phyloP scores from a whole-genome alignment of 495 filamentous ascomycete species.

The Penicillium canescens region DNA sequence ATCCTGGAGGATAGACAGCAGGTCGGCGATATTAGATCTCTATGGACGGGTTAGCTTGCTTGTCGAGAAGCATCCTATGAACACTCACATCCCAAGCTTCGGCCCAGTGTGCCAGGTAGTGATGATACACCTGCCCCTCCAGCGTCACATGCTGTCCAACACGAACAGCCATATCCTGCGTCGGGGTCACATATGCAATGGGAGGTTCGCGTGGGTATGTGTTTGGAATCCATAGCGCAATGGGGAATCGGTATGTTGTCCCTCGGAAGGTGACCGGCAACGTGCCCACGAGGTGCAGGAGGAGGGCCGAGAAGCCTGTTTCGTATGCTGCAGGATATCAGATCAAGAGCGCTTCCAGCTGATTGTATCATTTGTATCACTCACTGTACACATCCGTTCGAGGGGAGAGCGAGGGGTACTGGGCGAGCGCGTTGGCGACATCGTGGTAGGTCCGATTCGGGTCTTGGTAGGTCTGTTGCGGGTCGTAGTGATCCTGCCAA shows the following conservation, averaged over 20 bases:
- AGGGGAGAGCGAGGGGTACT: conserved; percentile 83
- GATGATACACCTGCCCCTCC: conserved; percentile 94
- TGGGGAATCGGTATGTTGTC: conserved; percentile 84
- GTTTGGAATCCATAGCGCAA: conserved; percentile 94
- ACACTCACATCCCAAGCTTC: conserved; percentile 86
- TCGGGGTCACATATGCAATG: conserved; percentile 83
- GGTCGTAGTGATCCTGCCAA: conserved; percentile 83
- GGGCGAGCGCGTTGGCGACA: conserved; percentile 76
- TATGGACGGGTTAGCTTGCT: conserved; percentile 32
- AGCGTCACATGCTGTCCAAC: conserved; percentile 92
- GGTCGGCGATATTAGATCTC: conserved; percentile 79
- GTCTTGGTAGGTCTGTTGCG: conserved; percentile 88
- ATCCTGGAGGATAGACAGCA: conserved; percentile 78
- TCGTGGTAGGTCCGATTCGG: conserved; percentile 91
- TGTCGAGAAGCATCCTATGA: not conserved
- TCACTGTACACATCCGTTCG: conserved; percentile 95
- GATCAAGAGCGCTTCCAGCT: not conserved
- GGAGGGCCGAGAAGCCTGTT: conserved; percentile 81
- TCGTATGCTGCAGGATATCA: conserved; percentile 67
- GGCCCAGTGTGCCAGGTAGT: conserved; percentile 86
- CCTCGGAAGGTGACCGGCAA: conserved; percentile 87
- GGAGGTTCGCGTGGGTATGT: conserved; percentile 85
- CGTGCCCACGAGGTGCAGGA: conserved; percentile 83
- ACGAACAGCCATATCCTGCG: conserved; percentile 83
- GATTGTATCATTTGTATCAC: conserved; percentile 19